Percentiles rank a stretch among this genome's conserved stretches.
Conservation (phyloP, 1,139 yeast species). For the Saccharomyces hybrid region DNA sequence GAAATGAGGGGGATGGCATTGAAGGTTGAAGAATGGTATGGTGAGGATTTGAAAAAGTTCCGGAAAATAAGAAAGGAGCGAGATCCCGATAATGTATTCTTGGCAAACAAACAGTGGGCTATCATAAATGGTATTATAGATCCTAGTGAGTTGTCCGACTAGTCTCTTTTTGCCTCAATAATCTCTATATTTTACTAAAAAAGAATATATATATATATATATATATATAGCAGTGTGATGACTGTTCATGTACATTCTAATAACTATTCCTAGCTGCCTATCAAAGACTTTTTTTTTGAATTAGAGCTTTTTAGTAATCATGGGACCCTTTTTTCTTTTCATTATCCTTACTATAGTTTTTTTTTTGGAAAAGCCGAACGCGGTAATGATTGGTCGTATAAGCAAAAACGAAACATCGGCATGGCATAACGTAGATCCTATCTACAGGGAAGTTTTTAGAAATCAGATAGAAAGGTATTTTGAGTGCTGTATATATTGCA, state of each 20-base stretch:
- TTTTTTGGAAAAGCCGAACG: not conserved
- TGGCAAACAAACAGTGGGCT: slow-evolving; percentile 74
- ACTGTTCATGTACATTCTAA: not conserved
- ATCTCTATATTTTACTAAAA: not conserved
- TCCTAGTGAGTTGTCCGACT: slow-evolving; percentile 4
- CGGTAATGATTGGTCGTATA: slow-evolving; percentile 1
- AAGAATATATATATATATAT: not conserved
- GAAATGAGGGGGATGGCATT: slow-evolving; percentile 75
- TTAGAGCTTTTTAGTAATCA: not conserved
- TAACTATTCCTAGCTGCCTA: not conserved
- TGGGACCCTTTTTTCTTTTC: not conserved
- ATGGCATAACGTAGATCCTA: not conserved
- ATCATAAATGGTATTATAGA: slow-evolving; percentile 63
- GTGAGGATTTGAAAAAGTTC: slow-evolving; percentile 54
- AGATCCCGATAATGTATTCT: slow-evolving; percentile 78
- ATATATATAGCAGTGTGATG: not conserved
- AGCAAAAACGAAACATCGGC: not conserved
- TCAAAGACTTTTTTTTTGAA: not conserved
- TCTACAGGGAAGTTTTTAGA: not conserved
- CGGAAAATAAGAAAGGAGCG: slow-evolving; percentile 53
- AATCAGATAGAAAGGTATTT: not conserved
- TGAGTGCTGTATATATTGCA: not conserved
- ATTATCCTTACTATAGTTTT: not conserved
- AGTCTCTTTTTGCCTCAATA: not conserved
- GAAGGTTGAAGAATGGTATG: slow-evolving; percentile 71